A percentile compares a stretch with the other conserved stretches of the same genome.
phyloP scores from a whole-genome alignment of 805 yeast species.

The Kurtzmaniella fragi region DNA sequence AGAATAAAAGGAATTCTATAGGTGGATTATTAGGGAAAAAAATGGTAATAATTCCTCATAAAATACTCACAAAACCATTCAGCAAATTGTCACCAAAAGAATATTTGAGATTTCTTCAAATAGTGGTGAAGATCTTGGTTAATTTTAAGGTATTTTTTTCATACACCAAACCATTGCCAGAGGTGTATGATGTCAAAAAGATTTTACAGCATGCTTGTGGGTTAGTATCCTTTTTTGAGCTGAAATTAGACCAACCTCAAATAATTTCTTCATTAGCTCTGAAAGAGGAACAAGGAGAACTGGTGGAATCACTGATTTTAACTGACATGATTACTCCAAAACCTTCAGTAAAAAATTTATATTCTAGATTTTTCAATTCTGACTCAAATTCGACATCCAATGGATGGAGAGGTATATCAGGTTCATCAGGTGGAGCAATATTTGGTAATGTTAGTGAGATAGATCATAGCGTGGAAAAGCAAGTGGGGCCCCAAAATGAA shows the following conservation, averaged over 20 bases:
- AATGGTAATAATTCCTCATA: conserved; percentile 36
- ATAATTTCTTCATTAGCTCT: not conserved
- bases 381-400: not conserved
- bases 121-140: conserved; percentile 31
- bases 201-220: not conserved
- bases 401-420: not conserved
- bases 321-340: not conserved
- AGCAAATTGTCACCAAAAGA: conserved; percentile 31
- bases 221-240: not conserved
- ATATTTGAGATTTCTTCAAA: conserved; percentile 29
- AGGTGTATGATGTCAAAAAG: not conserved
- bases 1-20: not conserved
- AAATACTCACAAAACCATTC: conserved; percentile 37
- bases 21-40: conserved; percentile 12
- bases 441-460: conserved; percentile 23
- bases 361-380: conserved; percentile 1
- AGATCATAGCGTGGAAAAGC: conserved; percentile 1
- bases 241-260: not conserved
- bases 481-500: not conserved
- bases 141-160: conserved; percentile 28
- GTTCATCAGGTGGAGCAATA: conserved; percentile 5
- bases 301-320: not conserved
- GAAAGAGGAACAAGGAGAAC: not conserved
- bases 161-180: conserved; percentile 1
- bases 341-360: not conserved